phyloP scores from a whole-genome alignment of 2,329 filamentous ascomycete species.

The Grosmannia huntii region DNA sequence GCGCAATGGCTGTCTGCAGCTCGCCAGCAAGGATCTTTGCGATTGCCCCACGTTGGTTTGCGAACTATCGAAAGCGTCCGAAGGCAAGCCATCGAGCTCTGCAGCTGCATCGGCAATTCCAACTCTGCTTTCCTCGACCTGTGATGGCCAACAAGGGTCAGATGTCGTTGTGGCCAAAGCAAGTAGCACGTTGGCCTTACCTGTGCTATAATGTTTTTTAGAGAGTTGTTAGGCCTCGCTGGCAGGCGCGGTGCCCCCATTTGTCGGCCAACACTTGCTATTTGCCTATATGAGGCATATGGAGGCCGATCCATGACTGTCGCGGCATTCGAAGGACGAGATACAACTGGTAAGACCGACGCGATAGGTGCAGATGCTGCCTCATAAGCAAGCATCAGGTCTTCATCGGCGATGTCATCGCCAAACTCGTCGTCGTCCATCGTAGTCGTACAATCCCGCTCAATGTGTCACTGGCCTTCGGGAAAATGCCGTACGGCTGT shows the following conservation, averaged over 20 bases:
- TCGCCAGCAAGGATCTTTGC: constrained; percentile 11
- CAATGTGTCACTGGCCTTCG: neutral
- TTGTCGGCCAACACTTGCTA: neutral
- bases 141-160: too few species aligned
- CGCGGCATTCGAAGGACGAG: neutral
- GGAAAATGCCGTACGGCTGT: neutral
- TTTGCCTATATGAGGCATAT: neutral
- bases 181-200: neutral
- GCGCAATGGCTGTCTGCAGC: constrained; percentile 7
- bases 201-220: neutral
- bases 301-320: neutral
- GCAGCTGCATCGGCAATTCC: neutral
- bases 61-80: constrained; percentile 56
- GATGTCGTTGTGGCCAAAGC: neutral
- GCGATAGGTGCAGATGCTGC: constrained; percentile 8
- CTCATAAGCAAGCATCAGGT: constrained; percentile 43
- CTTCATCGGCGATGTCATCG: constrained; percentile 52
- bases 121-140: neutral
- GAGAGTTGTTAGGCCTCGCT: neutral
- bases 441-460: neutral
- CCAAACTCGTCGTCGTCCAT: constrained; percentile 49
- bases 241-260: neutral
- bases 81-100: constrained; percentile 42
- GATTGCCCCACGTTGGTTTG: constrained; percentile 19
- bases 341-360: neutral